Conservation (phyloP, 1,284 basidiomycete species). For the Ustilago xerochloae region DNA sequence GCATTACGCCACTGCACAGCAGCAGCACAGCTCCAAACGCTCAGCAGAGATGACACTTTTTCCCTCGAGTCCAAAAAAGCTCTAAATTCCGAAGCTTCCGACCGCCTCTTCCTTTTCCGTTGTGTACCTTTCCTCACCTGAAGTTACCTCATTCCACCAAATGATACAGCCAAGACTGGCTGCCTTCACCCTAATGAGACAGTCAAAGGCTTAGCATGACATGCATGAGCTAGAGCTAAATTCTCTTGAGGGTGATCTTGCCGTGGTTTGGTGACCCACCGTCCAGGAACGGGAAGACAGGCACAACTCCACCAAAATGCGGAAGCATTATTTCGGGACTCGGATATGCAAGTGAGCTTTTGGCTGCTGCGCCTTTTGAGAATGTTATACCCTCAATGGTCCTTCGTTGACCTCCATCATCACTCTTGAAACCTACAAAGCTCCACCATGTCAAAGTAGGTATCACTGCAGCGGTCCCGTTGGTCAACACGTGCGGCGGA, state of each 20-base stretch:
- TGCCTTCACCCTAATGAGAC: too few relatives aligned
- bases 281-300: not conserved
- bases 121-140: not conserved
- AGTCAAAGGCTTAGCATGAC: too few relatives aligned
- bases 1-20: not conserved
- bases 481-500: too few relatives aligned
- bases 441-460: constrained; percentile 5
- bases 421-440: not conserved
- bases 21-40: too few relatives aligned
- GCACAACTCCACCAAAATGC: not conserved
- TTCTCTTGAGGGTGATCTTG: too few relatives aligned
- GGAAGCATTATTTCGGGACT: constrained; percentile 3
- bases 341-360: constrained; percentile 14
- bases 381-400: not conserved
- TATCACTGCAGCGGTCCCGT: not conserved
- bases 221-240: too few relatives aligned
- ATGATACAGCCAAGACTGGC: too few relatives aligned
- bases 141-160: not conserved
- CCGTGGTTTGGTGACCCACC: too few relatives aligned
- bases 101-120: not conserved
- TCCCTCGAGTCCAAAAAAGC: not conserved
- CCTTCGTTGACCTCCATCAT: not conserved
- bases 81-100: not conserved
- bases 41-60: not conserved
- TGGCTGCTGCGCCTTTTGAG: constrained; percentile 2